phyloP scores from a whole-genome alignment of 106 monocot species.

The Hemerocallis citrina region DNA sequence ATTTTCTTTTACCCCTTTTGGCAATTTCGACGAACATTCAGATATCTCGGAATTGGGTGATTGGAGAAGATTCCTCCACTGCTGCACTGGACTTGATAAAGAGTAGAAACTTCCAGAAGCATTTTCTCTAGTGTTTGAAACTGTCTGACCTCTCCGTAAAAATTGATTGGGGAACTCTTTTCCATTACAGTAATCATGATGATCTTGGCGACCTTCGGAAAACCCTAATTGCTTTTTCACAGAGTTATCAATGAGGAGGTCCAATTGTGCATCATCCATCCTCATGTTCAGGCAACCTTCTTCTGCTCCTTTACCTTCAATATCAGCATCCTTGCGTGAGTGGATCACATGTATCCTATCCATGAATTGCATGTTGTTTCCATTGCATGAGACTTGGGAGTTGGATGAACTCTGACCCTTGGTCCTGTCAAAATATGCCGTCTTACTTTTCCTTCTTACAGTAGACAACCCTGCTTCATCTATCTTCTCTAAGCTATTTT shows the following conservation, averaged over 20 bases:
- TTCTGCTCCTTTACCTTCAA: neutral
- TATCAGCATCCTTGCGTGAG: neutral
- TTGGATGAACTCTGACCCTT: conserved; percentile 4
- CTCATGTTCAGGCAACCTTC: conserved; percentile 1
- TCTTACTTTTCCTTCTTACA: conserved; percentile 12
- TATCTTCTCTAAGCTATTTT: neutral
- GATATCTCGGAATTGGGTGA: conserved; percentile 14
- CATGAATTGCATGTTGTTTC: neutral
- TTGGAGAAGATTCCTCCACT: too few species aligned
- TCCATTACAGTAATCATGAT: conserved; percentile 1
- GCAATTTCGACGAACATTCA: conserved; percentile 36
- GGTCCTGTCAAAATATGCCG: conserved; percentile 4
- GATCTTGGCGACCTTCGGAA: neutral
- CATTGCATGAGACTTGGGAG: neutral
- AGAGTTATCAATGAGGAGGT: neutral
- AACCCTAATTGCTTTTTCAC: conserved; percentile 6
- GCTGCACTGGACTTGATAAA: too few species aligned
- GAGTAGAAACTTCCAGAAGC: too few species aligned
- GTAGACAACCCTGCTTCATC: conserved; percentile 17
- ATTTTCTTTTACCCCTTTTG: conserved; percentile 30
- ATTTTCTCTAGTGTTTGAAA: neutral
- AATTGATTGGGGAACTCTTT: neutral
- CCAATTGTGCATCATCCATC: neutral
- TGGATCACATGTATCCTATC: conserved; percentile 3
- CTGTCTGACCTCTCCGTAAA: neutral